Percentiles rank a stretch among this genome's conserved stretches.
Evolutionary conservation across 2,329 filamentous ascomycete species (phyloP).

Genomic region (Aspergillus ochraceus): DNA sequence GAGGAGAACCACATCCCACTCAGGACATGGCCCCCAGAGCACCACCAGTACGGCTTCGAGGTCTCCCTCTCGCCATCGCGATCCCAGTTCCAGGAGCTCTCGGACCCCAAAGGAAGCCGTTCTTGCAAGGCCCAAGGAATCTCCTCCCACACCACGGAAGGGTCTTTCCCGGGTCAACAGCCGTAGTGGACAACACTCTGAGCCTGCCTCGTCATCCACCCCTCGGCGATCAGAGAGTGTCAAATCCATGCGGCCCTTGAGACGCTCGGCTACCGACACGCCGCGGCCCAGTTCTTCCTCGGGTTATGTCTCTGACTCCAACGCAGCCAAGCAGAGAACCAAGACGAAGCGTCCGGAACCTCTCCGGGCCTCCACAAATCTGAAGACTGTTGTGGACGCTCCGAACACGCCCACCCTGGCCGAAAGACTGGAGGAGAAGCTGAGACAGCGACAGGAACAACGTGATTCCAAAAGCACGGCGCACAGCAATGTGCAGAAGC

Average conservation of each 20-base stretch:
- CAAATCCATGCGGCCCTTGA: slow-evolving; percentile 10
- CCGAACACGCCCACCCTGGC: slow-evolving; percentile 23
- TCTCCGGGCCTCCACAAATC: neutral
- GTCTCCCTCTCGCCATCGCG: slow-evolving; percentile 2
- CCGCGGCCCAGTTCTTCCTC: slow-evolving; percentile 15
- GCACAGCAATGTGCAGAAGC: slow-evolving; percentile 5
- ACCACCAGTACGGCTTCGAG: neutral
- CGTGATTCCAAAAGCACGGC: slow-evolving; percentile 19
- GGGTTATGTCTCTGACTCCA: slow-evolving; percentile 27
- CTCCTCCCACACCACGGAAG: neutral
- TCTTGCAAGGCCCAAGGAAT: neutral
- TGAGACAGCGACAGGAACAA: slow-evolving; percentile 29
- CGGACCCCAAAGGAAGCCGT: neutral
- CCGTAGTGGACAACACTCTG: neutral
- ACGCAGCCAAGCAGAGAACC: neutral
- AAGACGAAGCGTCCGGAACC: neutral
- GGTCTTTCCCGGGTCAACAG: neutral
- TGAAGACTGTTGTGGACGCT: slow-evolving; percentile 8
- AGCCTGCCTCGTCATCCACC: slow-evolving; percentile 1
- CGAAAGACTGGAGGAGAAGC: slow-evolving; percentile 36
- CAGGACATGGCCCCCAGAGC: neutral
- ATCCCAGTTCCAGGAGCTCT: neutral
- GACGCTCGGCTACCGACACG: slow-evolving; percentile 7
- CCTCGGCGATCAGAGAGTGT: slow-evolving; percentile 22
- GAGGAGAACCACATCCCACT: slow-evolving; percentile 3